Percentiles rank a stretch among this genome's conserved stretches.
phyloP scores from a whole-genome alignment of 2,329 filamentous ascomycete species.

The Monilinia fructigena region DNA sequence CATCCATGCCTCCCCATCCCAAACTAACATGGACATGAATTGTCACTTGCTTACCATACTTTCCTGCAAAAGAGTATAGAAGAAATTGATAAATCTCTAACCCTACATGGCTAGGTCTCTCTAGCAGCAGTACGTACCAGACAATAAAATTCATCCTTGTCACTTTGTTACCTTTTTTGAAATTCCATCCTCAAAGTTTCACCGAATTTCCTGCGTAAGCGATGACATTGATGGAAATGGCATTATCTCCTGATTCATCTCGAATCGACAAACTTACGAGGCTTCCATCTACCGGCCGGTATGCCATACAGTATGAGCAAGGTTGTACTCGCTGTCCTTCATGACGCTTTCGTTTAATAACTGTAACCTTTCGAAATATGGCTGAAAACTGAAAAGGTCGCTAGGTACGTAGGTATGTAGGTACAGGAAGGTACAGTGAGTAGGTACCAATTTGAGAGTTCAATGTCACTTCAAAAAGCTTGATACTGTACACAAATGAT shows the following conservation, averaged over 20 bases:
- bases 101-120: not conserved
- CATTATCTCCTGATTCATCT: slow-evolving; percentile 23
- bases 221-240: slow-evolving; percentile 11
- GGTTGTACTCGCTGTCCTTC: slow-evolving; percentile 12
- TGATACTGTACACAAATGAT: not conserved
- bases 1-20: not conserved
- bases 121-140: not conserved
- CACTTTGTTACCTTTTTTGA: not conserved
- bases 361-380: not conserved
- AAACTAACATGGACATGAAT: not conserved
- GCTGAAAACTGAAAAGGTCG: not conserved
- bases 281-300: slow-evolving; percentile 22
- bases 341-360: not conserved
- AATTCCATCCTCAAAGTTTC: not conserved
- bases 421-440: no score
- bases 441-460: slow-evolving; percentile 1
- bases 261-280: slow-evolving; percentile 16
- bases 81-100: not conserved
- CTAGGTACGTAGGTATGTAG: not conserved
- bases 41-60: slow-evolving; percentile 1
- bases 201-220: slow-evolving; percentile 26
- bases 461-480: not conserved
- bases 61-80: slow-evolving; percentile 6
- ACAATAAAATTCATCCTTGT: not conserved
- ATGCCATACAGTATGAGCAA: slow-evolving; percentile 4